Conservation (phyloP, 225 moss, liverwort and hornwort genomes). For the Climacium dendroides region DNA sequence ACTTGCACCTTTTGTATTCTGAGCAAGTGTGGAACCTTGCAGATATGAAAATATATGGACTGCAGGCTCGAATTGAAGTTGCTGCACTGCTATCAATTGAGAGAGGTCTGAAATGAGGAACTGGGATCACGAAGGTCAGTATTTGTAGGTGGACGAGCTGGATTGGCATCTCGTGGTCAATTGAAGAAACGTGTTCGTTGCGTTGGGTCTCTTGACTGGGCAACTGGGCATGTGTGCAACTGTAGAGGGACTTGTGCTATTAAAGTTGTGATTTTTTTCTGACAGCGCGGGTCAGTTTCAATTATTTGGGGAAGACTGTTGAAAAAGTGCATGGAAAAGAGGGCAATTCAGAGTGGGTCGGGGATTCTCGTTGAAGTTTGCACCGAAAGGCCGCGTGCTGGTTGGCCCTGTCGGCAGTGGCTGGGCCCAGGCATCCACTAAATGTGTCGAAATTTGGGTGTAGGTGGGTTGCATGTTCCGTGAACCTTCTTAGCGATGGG, state of each 20-base stretch:
- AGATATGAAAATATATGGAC: too few relatives aligned
- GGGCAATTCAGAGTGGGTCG: neutral
- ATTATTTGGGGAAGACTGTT: neutral
- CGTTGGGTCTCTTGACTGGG: neutral
- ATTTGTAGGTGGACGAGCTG: neutral
- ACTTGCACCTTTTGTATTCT: neutral
- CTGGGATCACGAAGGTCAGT: neutral
- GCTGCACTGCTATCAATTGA: neutral
- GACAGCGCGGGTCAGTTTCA: neutral
- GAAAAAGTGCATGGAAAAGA: neutral
- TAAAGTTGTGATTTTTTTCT: neutral
- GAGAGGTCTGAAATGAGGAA: too few relatives aligned
- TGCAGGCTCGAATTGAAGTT: neutral
- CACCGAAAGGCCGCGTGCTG: neutral
- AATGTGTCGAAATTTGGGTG: too few relatives aligned
- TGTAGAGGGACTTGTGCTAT: neutral
- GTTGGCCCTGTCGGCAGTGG: too few relatives aligned
- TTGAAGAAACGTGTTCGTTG: too few relatives aligned
- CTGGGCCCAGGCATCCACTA: too few relatives aligned
- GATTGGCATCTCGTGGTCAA: neutral
- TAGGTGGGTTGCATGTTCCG: too few relatives aligned
- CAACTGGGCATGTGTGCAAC: too few relatives aligned
- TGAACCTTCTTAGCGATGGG: too few relatives aligned
- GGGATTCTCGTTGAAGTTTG: neutral
- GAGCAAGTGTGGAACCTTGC: neutral